These are phyloP conservation scores for Magnolia kwangsiensis DNA, from an alignment of 164 flowering plant species.

Conservation along the genomic window DNA sequence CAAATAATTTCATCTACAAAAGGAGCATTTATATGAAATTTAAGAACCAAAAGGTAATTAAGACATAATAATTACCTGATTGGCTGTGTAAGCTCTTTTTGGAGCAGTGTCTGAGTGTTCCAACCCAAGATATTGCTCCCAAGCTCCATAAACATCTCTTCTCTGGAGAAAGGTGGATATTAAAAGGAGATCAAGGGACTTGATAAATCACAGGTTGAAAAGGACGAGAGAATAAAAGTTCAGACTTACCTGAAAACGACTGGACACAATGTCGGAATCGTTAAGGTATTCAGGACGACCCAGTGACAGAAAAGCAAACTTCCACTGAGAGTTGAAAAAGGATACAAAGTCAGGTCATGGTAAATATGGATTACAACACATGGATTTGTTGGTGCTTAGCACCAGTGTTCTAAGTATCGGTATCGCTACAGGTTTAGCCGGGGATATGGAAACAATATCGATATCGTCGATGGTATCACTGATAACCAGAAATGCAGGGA, in stretches of 20 bases:
- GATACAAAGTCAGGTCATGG: neutral
- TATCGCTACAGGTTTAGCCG: too few species aligned
- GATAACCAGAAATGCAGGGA: too few species aligned
- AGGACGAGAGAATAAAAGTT: neutral
- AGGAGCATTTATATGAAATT: too few species aligned
- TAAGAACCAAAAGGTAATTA: neutral
- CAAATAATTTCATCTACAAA: too few species aligned
- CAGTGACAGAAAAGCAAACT: conserved; percentile 79
- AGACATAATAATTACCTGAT: conserved; percentile 53
- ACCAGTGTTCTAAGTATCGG: too few species aligned
- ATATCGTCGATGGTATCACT: too few species aligned
- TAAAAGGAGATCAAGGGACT: neutral
- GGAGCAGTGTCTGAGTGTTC: conserved; percentile 94
- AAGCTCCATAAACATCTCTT: conserved; percentile 95
- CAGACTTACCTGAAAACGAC: conserved; percentile 71
- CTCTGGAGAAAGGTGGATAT: conserved; percentile 39
- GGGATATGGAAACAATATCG: too few species aligned
- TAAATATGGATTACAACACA: neutral
- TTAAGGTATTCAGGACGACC: conserved; percentile 87
- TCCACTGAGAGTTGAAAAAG: conserved; percentile 57
- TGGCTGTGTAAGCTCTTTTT: conserved; percentile 73
- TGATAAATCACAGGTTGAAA: neutral
- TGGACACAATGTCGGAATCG: conserved; percentile 71
- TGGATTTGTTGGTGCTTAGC: neutral
- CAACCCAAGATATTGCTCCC: conserved; percentile 97